Conservation (phyloP, 2,329 filamentous ascomycete genomes). For the Fusarium neocosmosporiellum region DNA sequence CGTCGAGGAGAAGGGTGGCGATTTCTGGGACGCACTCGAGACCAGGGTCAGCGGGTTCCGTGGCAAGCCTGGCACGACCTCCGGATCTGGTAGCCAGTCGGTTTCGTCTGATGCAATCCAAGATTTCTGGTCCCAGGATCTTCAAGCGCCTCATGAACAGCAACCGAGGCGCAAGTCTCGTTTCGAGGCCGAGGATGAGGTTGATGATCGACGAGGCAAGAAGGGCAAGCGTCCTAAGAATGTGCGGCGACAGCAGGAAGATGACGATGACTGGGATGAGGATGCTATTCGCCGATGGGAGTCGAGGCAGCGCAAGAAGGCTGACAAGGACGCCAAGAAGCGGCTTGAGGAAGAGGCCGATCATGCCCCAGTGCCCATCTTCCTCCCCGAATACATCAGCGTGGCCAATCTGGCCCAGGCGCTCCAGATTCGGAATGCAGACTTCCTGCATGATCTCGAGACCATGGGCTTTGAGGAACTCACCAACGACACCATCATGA, state of each 20-base stretch:
- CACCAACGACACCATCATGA: slow-evolving; percentile 84
- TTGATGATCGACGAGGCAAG: slow-evolving; percentile 30
- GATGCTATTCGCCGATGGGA: slow-evolving; percentile 51
- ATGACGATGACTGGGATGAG: slow-evolving; percentile 55
- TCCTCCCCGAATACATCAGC: slow-evolving; percentile 90
- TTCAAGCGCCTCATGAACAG: slow-evolving; percentile 17
- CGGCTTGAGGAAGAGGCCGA: slow-evolving; percentile 53
- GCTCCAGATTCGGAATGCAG: slow-evolving; percentile 75
- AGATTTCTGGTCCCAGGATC: not conserved
- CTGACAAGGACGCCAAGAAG: slow-evolving; percentile 55
- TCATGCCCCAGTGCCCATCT: slow-evolving; percentile 67
- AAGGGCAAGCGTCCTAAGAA: slow-evolving; percentile 43
- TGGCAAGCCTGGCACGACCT: slow-evolving; percentile 3
- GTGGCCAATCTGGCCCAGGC: slow-evolving; percentile 84
- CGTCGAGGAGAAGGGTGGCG: not conserved
- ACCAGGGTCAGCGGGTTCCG: slow-evolving; percentile 36
- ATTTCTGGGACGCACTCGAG: slow-evolving; percentile 42
- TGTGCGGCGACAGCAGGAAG: slow-evolving; percentile 29
- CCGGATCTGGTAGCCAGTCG: not conserved
- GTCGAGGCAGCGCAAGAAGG: slow-evolving; percentile 54
- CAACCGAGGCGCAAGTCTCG: slow-evolving; percentile 45
- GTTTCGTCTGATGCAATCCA: not conserved
- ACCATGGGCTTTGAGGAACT: slow-evolving; percentile 92
- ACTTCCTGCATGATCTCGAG: slow-evolving; percentile 80
- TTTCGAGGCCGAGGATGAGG: slow-evolving; percentile 45